A percentile compares a stretch with the other conserved stretches of the same genome.
Conservation (phyloP, 768 basidiomycete species). For the Rhodotorula paludigena region DNA sequence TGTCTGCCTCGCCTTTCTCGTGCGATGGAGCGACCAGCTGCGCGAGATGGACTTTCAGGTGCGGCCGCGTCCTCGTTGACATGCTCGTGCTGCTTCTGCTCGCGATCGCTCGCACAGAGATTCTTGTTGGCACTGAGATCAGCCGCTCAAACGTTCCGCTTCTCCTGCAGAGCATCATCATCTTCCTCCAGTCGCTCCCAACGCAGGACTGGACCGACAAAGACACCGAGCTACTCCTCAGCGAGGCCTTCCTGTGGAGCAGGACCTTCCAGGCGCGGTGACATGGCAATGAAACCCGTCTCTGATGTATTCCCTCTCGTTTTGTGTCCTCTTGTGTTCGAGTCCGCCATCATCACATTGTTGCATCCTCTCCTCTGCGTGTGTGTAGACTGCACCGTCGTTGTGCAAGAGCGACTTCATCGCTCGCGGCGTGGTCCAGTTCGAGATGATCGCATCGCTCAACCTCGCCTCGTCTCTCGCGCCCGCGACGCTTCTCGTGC, state of each 20-base stretch:
- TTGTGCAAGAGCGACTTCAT: too few species aligned
- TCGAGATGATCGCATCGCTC: too few species aligned
- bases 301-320: not conserved
- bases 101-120: too few species aligned
- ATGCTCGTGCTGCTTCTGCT: not conserved
- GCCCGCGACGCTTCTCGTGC: too few species aligned
- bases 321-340: not conserved
- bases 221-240: conserved; percentile 89
- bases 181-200: conserved; percentile 90
- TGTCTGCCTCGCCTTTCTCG: conserved; percentile 94
- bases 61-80: conserved; percentile 37
- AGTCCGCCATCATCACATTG: too few species aligned
- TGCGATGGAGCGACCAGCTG: conserved; percentile 88
- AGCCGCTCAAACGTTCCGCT: not conserved
- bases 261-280: conserved; percentile 34
- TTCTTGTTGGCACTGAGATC: too few species aligned
- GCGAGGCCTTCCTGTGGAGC: conserved; percentile 77
- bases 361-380: too few species aligned
- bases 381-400: too few species aligned
- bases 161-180: conserved; percentile 78
- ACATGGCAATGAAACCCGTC: too few species aligned
- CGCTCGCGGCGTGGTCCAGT: too few species aligned
- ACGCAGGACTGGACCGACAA: conserved; percentile 81
- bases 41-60: conserved; percentile 99
- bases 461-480: too few species aligned